Evolutionary conservation across 2,329 filamentous ascomycete species (phyloP).

Genomic region (Sordariomycetes sp.): DNA sequence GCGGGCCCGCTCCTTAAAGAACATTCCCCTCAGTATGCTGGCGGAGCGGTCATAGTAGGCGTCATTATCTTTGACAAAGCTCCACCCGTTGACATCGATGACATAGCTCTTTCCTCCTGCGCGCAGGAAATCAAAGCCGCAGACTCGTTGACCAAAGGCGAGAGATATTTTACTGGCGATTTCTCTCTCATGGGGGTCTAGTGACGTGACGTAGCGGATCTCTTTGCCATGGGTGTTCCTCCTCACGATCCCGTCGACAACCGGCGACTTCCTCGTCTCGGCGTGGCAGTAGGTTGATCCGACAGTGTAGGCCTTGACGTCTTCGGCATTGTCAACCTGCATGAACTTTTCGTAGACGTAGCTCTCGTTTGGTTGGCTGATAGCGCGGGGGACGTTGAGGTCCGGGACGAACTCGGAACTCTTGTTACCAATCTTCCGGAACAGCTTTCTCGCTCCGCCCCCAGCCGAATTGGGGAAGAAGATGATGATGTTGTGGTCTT

Average conservation of each 20-base stretch:
- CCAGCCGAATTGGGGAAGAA: constrained; percentile 85
- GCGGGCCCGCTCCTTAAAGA: constrained; percentile 66
- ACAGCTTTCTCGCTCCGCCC: constrained; percentile 82
- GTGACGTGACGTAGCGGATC: constrained; percentile 82
- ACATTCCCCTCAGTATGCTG: constrained; percentile 77
- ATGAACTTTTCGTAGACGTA: constrained; percentile 98
- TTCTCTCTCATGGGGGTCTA: constrained; percentile 68
- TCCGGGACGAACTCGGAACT: constrained; percentile 86
- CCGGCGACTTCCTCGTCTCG: constrained; percentile 92
- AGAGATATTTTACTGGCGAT: constrained; percentile 86
- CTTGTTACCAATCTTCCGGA: constrained; percentile 97
- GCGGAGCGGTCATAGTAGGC: constrained; percentile 94
- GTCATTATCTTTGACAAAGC: constrained; percentile 98
- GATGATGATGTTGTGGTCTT: constrained; percentile 98
- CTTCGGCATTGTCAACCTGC: constrained; percentile 91
- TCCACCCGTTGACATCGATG: constrained; percentile 99
- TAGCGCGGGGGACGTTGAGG: constrained; percentile 65
- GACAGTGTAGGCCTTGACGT: constrained; percentile 97
- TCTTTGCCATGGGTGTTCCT: constrained; percentile 97
- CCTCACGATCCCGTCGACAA: constrained; percentile 90
- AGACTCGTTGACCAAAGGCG: constrained; percentile 89
- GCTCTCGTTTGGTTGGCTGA: constrained; percentile 70
- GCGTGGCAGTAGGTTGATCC: constrained; percentile 89
- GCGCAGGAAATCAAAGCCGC: constrained; percentile 87
- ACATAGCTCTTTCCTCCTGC: constrained; percentile 88